Base-by-base conservation (phyloP, 768 basidiomycete species). In the Gymnopilus dilepis region DNA sequence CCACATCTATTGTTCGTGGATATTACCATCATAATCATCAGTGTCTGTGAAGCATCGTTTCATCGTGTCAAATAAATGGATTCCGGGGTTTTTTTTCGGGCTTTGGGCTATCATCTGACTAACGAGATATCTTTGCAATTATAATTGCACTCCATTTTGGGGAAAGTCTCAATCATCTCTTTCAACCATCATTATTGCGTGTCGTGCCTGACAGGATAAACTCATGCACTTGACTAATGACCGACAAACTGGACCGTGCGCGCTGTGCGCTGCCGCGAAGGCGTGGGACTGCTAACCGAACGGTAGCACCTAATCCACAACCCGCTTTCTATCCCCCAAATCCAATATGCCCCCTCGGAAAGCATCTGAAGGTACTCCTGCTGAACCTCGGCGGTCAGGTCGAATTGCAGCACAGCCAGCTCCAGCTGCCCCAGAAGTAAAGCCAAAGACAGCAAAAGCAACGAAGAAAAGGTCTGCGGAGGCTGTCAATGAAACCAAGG, bases 351-450 rank as follows among this genome's bases (percentile, higher is more conserved):
- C 69, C 34, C 76, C 78, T 59, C 73, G 76, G 41, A 78, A 80
- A 67, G 64, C 67, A 37, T 67, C 78, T 57, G 73, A 74, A 5
- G 58, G 69, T 42, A 60, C 73, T 59, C 73, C 73, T 50, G 63
- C 74, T 33, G 74, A 76, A 42, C 77, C 82, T 42, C 81, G 87
- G 61, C 79, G 88, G 58, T 90, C 88, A 4, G 78, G 80, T 15
- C 75, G 88, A 54, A 81, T 88, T 58, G 83, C 85, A 3, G 72
- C 82, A 6, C 80, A 82, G 60, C 80, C 82, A 34, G 78, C 76
- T 58, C 71, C 73, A n/a, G 73, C 77, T 22, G 56, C 42, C n/a
- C 24, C 54, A 55, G 62, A 63, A 38, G 31, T 70, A n/a, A 74
- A 72, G 56, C 67, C 67, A 17, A 67, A 72, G 55, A 51, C 64